A percentile compares a stretch with the other conserved stretches of the same genome.
phyloP scores from a whole-genome alignment of 345 rosid genomes.

The Citrus sp. region DNA sequence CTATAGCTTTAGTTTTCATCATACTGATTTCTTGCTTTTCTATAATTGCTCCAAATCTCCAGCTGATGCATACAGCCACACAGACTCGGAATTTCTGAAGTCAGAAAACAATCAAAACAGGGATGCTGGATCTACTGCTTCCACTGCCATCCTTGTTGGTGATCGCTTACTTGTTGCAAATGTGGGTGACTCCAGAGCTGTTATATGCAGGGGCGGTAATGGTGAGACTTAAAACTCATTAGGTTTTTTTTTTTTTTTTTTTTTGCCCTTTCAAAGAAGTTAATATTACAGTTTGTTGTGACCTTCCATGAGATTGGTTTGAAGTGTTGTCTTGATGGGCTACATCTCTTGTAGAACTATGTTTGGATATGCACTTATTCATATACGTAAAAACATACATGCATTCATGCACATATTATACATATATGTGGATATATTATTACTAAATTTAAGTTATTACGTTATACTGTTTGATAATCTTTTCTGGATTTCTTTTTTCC shows the following conservation, averaged over 20 bases:
- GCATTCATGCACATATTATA: neutral
- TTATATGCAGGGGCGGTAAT: constrained; percentile 89
- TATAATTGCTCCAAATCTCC: constrained; percentile 17
- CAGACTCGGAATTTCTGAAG: constrained; percentile 90
- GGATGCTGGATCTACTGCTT: constrained; percentile 99
- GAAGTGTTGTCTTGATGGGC: neutral
- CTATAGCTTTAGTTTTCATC: constrained; percentile 5
- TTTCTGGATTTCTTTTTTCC: neutral
- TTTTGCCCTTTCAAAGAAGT: neutral
- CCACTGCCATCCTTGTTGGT: constrained; percentile 94
- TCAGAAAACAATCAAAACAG: constrained; percentile 88
- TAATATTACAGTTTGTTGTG: neutral
- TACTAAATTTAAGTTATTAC: neutral
- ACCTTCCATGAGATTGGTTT: neutral
- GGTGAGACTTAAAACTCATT: constrained; percentile 44
- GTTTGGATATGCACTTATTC: neutral
- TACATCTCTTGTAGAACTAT: too few species aligned
- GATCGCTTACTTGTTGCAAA: constrained; percentile 92
- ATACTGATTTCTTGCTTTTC: constrained; percentile 17
- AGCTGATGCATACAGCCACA: constrained; percentile 94
- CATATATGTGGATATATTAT: neutral
- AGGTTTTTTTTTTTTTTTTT: neutral
- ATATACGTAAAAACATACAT: neutral
- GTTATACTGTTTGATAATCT: neutral
- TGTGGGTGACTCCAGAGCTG: constrained; percentile 99